Conservation (phyloP, 108 stramenopile genomes). For the Mediolabrus comicus region DNA sequence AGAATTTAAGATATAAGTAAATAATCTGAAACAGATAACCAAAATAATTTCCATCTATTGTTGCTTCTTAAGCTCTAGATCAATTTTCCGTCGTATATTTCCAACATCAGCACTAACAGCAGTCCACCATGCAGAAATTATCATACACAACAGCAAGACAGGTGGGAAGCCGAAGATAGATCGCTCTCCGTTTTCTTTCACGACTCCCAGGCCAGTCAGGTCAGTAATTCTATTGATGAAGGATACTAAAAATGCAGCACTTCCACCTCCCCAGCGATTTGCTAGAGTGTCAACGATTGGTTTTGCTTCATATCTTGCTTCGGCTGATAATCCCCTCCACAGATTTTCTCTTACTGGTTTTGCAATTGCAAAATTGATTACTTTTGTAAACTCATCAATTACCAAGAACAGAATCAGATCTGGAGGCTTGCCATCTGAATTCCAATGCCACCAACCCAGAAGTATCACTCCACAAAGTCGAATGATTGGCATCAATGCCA, state of each 20-base stretch:
- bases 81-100: constrained; percentile 69
- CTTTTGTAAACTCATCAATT: constrained; percentile 85
- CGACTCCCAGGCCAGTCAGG: constrained; percentile 41
- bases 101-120: constrained; percentile 84
- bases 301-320: constrained; percentile 90
- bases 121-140: constrained; percentile 82
- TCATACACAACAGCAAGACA: constrained; percentile 65
- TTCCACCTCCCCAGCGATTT: constrained; percentile 90
- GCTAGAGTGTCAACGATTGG: constrained; percentile 90
- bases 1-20: too few relatives aligned
- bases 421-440: constrained; percentile 64
- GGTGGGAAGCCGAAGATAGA: constrained; percentile 79
- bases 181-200: constrained; percentile 46
- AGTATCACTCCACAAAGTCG: constrained; percentile 64
- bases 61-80: constrained; percentile 78
- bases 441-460: constrained; percentile 83
- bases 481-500: constrained; percentile 81
- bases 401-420: constrained; percentile 77
- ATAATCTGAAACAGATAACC: too few relatives aligned
- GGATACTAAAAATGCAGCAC: constrained; percentile 83
- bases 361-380: constrained; percentile 85
- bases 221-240: constrained; percentile 58
- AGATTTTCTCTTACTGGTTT: constrained; percentile 87
- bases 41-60: constrained; percentile 35
- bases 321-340: constrained; percentile 84